Percentiles rank a stretch among this genome's conserved stretches.
These are phyloP conservation scores for Solanum pimpinellifolium DNA, from an alignment of 257 asterid species.

Conservation along the genomic window DNA sequence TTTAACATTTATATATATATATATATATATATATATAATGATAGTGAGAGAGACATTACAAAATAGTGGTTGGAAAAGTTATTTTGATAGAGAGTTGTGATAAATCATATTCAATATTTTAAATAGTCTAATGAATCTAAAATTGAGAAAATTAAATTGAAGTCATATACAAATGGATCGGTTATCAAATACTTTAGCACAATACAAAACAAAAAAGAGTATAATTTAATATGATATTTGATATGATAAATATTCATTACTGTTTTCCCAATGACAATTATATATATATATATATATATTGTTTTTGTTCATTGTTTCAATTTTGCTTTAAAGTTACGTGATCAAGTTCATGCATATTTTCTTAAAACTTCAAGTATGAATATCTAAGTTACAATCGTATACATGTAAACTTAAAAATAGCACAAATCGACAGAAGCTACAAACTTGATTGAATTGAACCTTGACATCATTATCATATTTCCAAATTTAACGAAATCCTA, in stretches of 20 bases:
- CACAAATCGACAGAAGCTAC: neutral
- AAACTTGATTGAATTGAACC: no score
- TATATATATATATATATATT: no score
- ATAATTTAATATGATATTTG: neutral
- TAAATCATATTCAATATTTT: neutral
- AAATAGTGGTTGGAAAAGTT: neutral
- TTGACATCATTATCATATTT: neutral
- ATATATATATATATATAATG: neutral
- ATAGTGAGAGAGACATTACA: neutral
- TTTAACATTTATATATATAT: neutral
- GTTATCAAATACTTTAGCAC: neutral
- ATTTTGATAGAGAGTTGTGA: neutral
- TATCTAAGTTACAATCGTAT: neutral
- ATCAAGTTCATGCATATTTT: neutral
- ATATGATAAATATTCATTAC: neutral
- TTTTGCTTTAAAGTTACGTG: neutral
- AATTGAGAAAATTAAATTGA: neutral
- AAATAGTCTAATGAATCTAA: neutral
- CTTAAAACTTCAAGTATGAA: neutral
- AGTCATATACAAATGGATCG: neutral
- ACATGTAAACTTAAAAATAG: neutral
- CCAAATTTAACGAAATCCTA: accelerated
- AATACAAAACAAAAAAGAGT: neutral
- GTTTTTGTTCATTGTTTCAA: neutral
- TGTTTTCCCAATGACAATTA: neutral